A percentile compares a stretch with the other conserved stretches of the same genome.
phyloP scores from a whole-genome alignment of 139 green algal species.

The Edaphochlamys debaryana region DNA sequence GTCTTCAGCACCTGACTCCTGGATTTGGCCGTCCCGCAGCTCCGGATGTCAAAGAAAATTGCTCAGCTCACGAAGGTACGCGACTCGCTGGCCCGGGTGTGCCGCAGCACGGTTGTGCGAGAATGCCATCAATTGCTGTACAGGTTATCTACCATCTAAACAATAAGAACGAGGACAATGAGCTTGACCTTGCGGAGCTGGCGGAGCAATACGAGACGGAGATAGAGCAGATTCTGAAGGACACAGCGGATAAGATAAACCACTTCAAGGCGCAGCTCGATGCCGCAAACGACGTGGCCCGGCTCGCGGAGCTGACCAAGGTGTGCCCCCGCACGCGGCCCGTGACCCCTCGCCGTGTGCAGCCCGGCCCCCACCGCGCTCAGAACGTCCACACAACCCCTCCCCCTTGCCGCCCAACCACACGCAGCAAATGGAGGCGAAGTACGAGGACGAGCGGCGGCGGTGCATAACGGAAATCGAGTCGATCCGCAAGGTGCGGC shows the following conservation, averaged over 20 bases:
- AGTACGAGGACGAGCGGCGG: slow-evolving; percentile 63
- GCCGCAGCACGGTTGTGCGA: too few species aligned
- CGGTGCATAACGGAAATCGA: slow-evolving; percentile 55
- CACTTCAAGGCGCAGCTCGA: slow-evolving; percentile 69
- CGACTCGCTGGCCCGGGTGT: too few species aligned
- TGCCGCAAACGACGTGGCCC: slow-evolving; percentile 36
- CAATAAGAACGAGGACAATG: slow-evolving; percentile 82
- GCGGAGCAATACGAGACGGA: slow-evolving; percentile 79
- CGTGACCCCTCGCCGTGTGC: too few species aligned
- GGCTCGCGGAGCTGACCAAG: slow-evolving; percentile 31
- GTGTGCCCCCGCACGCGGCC: too few species aligned
- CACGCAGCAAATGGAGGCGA: slow-evolving; percentile 64
- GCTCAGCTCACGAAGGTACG: slow-evolving; percentile 80
- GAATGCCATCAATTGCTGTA: background rate
- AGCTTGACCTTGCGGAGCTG: slow-evolving; percentile 77
- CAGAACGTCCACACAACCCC: too few species aligned
- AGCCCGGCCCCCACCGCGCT: too few species aligned
- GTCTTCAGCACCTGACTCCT: background rate
- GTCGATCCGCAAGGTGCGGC: slow-evolving; percentile 40
- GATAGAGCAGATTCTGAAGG: slow-evolving; percentile 73
- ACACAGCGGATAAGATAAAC: slow-evolving; percentile 69
- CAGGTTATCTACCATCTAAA: slow-evolving; percentile 89
- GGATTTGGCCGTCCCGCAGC: slow-evolving; percentile 47
- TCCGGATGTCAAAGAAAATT: slow-evolving; percentile 88
- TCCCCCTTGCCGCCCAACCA: too few species aligned